Percentiles rank a stretch among this genome's conserved stretches.
Conservation (phyloP, 805 yeast genomes). For the Candida ovalis region DNA sequence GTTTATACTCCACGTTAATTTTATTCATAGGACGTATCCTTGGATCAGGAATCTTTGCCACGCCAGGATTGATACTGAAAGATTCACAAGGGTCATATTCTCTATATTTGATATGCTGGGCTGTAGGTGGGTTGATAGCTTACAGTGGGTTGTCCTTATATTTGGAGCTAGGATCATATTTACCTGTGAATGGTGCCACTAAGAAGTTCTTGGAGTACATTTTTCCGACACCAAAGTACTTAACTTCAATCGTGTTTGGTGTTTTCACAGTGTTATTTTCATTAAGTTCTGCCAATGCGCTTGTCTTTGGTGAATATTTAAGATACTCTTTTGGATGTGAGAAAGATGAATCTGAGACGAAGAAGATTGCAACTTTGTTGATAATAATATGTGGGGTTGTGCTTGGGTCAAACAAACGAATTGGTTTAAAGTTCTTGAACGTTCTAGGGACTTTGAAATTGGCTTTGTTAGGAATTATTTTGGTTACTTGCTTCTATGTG, state of each 20-base stretch:
- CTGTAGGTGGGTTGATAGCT: slow-evolving; percentile 52
- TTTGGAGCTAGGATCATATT: slow-evolving; percentile 59
- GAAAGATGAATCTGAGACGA: slow-evolving; percentile 29
- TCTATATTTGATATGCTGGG: slow-evolving; percentile 55
- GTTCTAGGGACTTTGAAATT: slow-evolving; percentile 42
- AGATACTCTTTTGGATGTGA: slow-evolving; percentile 36
- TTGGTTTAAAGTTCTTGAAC: slow-evolving; percentile 42
- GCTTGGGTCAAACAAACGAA: slow-evolving; percentile 40
- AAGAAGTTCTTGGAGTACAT: slow-evolving; percentile 62
- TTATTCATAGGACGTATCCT: slow-evolving; percentile 60
- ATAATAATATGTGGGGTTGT: slow-evolving; percentile 19
- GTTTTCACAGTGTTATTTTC: slow-evolving; percentile 39
- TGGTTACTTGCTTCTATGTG: slow-evolving; percentile 39
- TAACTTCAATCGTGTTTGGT: slow-evolving; percentile 39
- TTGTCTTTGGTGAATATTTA: slow-evolving; percentile 48
- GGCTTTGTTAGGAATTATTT: slow-evolving; percentile 34
- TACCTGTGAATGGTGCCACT: slow-evolving; percentile 70
- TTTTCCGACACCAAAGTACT: slow-evolving; percentile 48
- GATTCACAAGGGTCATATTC: slow-evolving; percentile 60
- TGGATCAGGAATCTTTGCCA: slow-evolving; percentile 70
- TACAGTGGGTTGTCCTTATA: slow-evolving; percentile 58
- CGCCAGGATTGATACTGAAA: slow-evolving; percentile 55
- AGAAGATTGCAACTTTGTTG: slow-evolving; percentile 14
- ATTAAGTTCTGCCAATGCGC: slow-evolving; percentile 41
- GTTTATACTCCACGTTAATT: slow-evolving; percentile 57